Conservation (phyloP, 805 yeast species). For the Ogataea nitratoaversa region DNA sequence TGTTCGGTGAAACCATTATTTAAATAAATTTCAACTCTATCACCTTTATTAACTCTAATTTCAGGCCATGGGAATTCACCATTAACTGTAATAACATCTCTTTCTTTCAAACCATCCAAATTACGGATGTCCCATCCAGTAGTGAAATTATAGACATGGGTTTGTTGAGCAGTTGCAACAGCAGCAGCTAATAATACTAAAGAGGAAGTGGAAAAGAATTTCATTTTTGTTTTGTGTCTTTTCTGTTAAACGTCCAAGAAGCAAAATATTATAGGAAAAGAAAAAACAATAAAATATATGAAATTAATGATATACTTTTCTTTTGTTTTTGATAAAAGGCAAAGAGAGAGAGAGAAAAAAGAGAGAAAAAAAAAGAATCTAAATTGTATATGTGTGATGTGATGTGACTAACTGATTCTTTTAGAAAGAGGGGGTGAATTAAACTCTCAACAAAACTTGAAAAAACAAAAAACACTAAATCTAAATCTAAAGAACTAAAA, state of each 20-base stretch:
- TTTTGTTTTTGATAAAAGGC: not conserved
- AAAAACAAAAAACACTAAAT: not conserved
- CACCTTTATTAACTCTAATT: slow-evolving; percentile 72
- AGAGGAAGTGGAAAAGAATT: slow-evolving; percentile 12
- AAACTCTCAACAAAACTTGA: too few relatives aligned
- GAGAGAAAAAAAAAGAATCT: slow-evolving; percentile 2
- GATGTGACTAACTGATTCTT: too few relatives aligned
- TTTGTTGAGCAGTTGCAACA: slow-evolving; percentile 35
- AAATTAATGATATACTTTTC: not conserved
- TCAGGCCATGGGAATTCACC: slow-evolving; percentile 82
- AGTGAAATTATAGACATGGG: slow-evolving; percentile 63
- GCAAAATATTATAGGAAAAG: not conserved
- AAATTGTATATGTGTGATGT: slow-evolving; percentile 16
- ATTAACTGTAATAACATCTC: slow-evolving; percentile 47
- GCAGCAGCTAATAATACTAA: slow-evolving; percentile 16
- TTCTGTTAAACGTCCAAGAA: too few relatives aligned
- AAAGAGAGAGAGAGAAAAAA: not conserved
- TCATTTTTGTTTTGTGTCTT: slow-evolving; percentile 10
- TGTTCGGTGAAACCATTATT: slow-evolving; percentile 67
- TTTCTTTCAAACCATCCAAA: slow-evolving; percentile 47
- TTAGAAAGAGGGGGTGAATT: not conserved
- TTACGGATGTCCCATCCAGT: slow-evolving; percentile 61
- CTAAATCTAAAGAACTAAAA: not conserved
- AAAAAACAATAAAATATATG: not conserved
- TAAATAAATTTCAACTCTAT: slow-evolving; percentile 66